Evolutionary conservation across 306 rosid species (phyloP).

Genomic region (Dryas alaskensis): DNA sequence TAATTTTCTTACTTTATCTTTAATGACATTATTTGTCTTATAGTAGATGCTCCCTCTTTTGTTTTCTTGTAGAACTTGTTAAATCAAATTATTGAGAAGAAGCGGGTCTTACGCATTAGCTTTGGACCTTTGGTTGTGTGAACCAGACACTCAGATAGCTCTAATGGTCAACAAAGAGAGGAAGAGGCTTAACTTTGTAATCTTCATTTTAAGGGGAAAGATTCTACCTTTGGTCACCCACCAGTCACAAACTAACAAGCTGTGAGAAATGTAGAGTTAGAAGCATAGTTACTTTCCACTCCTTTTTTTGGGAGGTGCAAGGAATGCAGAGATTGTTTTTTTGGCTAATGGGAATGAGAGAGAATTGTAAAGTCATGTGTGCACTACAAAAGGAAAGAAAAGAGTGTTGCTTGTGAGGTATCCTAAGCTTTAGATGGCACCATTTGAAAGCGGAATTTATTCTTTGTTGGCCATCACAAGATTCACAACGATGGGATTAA

Average conservation of each 20-base stretch:
- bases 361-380: conserved; percentile 19
- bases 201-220: background rate
- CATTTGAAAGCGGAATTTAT: conserved; percentile 8
- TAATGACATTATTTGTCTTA: background rate
- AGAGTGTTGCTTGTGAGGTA: conserved; percentile 18
- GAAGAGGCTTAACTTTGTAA: background rate
- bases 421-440: conserved; percentile 37
- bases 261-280: background rate
- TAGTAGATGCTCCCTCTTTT: background rate
- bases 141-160: conserved; percentile 4
- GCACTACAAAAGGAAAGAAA: conserved; percentile 26
- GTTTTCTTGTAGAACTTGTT: background rate
- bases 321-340: background rate
- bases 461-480: background rate
- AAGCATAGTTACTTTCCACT: background rate
- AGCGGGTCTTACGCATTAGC: background rate
- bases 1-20: background rate
- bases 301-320: conserved; percentile 17
- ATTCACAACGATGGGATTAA: background rate
- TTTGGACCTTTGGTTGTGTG: background rate
- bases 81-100: conserved; percentile 14
- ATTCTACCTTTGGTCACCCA: background rate
- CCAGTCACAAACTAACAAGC: no score
- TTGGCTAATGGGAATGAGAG: conserved; percentile 16
- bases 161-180: background rate